Percentiles rank a stretch among this genome's conserved stretches.
These are phyloP conservation scores for Fusarium haematococcum DNA, from an alignment of 2,329 filamentous ascomycete genomes.

Conservation along the genomic window DNA sequence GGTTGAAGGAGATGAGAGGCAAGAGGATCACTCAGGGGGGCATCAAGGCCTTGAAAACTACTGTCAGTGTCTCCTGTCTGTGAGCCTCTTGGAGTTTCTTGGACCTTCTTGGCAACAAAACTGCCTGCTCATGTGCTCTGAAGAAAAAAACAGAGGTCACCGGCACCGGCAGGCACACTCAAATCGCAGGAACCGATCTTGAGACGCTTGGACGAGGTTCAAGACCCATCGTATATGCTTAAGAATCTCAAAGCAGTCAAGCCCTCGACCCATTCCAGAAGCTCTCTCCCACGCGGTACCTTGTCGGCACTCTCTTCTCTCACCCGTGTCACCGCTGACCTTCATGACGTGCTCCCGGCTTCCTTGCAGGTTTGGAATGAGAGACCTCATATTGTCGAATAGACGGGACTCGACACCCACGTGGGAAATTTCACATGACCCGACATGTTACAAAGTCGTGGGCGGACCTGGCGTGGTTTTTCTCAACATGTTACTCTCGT, in stretches of 20 bases:
- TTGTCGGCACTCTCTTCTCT: background rate
- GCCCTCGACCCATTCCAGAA: background rate
- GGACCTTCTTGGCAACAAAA: background rate
- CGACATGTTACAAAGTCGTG: conserved; percentile 8
- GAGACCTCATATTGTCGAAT: background rate
- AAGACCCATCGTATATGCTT: background rate
- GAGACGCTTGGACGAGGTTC: background rate
- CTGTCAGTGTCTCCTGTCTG: background rate
- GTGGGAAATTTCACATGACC: conserved; percentile 17
- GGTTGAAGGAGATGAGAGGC: background rate
- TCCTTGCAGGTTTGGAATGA: background rate
- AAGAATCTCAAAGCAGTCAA: conserved; percentile 10
- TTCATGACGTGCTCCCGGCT: background rate
- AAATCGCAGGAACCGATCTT: background rate
- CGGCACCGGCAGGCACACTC: background rate
- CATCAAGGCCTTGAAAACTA: background rate
- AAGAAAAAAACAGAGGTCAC: background rate
- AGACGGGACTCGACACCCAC: background rate
- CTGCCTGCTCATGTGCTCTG: background rate
- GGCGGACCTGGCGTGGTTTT: conserved; percentile 3
- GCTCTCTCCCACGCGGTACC: background rate
- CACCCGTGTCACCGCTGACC: background rate
- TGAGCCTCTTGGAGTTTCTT: background rate
- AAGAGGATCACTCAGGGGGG: background rate
- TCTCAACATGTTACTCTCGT: conserved; percentile 2